A percentile compares a stretch with the other conserved stretches of the same genome.
These are phyloP conservation scores for Mortierella antarctica DNA, from an alignment of 192 early-diverging fungal species.

Conservation along the genomic window DNA sequence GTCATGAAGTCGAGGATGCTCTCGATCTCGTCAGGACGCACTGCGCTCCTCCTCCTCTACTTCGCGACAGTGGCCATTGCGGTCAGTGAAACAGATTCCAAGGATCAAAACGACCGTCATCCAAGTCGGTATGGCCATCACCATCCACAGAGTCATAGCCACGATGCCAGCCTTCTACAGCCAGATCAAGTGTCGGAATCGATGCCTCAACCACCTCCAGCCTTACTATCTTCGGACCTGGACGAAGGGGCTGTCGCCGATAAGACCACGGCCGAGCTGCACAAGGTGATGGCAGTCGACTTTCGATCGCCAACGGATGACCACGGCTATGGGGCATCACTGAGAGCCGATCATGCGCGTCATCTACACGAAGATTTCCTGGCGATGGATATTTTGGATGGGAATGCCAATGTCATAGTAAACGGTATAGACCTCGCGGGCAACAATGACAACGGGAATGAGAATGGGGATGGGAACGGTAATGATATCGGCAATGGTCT, in stretches of 20 bases:
- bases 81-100: too few relatives aligned
- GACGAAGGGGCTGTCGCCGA: not conserved
- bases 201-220: not conserved
- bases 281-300: constrained; percentile 38
- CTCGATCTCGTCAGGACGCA: too few relatives aligned
- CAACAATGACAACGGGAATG: not conserved
- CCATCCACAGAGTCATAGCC: not conserved
- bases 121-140: too few relatives aligned
- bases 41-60: too few relatives aligned
- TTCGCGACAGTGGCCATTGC: too few relatives aligned
- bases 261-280: not conserved
- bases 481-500: not conserved
- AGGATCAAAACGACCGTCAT: too few relatives aligned
- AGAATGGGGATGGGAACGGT: not conserved
- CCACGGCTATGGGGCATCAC: not conserved
- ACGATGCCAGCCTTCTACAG: not conserved
- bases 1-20: too few relatives aligned
- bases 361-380: not conserved
- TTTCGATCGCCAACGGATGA: not conserved
- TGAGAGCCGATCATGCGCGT: constrained; percentile 5
- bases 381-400: not conserved
- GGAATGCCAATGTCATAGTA: not conserved
- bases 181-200: not conserved
- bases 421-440: too few relatives aligned
- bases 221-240: not conserved